Evolutionary conservation across 306 rosid species (phyloP), one percentile per base, ranked within the genome.

Genomic region (Parietaria judaica): DNA sequence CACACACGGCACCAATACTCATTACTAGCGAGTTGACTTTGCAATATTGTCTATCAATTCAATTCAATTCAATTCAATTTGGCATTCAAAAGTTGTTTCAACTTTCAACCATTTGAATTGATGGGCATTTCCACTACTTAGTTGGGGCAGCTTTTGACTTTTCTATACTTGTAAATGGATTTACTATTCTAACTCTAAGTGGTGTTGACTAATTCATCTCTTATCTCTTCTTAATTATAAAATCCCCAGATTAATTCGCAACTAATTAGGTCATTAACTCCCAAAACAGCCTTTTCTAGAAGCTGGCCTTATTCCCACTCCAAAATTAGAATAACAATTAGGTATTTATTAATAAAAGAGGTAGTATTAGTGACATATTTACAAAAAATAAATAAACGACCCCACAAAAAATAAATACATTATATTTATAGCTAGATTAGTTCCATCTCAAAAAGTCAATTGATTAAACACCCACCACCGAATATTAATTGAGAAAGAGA

Each of bases 81-180:
- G 45, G 45, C 45, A n/a, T 49, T 49, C 57, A 23, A 14, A 12
- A 6, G 11, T 36, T 36, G 37, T 14, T 37, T 58, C 63, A 38
- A 58, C 14, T 49, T n/a, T 49, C 31, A 23, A 23, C 31, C 31
- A 23, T 23, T 23, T 23, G 31, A 23, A 23, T 23, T 23, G 31
- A 23, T 23, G 31, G 31, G 31, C 31, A 23, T 23, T 23, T 23
- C 31, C 31, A 23, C 2, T 23, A 23, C 31, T 23, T 23, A 0
- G 57, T 58, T 38, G 8, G 15, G 49, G 63, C 47, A 9, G 63
- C 35, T 14, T 13, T 58, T 58, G 63, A 58, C 63, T 38, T 38
- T 58, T 7, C 60, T 31, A 56, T 4, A 17, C 23, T n/a, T 34
- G 6, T 58, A 58, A 58, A 38, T 37, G 62, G 13, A 39, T 48